Evolutionary conservation across 2,329 filamentous ascomycete genomes (phyloP).

Genomic region (Trichoderma asperellum): DNA sequence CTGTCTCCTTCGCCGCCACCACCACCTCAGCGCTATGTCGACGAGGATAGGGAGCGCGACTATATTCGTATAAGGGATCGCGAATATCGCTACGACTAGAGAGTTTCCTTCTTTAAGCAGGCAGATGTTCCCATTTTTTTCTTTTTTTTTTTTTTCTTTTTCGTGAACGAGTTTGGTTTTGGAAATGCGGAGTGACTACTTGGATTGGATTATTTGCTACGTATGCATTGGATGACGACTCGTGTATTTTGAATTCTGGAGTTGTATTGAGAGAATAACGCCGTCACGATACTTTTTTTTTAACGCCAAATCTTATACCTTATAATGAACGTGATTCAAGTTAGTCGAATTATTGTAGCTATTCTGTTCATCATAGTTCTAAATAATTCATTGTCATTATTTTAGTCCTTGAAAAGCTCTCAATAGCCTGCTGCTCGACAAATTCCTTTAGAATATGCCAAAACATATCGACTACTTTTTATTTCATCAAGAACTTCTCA

Average conservation of each 20-base stretch:
- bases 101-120: constrained; percentile 25
- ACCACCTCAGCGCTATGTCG: constrained; percentile 40
- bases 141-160: not conserved
- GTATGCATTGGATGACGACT: not conserved
- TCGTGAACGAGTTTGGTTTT: not conserved
- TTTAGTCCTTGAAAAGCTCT: not conserved
- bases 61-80: constrained; percentile 34
- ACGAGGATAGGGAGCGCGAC: constrained; percentile 33
- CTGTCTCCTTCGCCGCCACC: constrained; percentile 38
- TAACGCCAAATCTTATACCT: not conserved
- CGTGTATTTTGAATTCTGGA: not conserved
- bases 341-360: not conserved
- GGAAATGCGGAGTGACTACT: not conserved
- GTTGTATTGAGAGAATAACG: not conserved
- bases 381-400: not conserved
- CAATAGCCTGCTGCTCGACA: not conserved
- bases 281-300: not conserved
- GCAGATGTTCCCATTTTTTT: constrained; percentile 26
- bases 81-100: constrained; percentile 30
- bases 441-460: not conserved
- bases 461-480: not conserved
- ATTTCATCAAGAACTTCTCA: not conserved
- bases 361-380: not conserved
- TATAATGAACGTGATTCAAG: not conserved
- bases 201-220: not conserved